These are phyloP conservation scores for Tolypocladium nubicola DNA, from an alignment of 2,329 filamentous ascomycete species.

Conservation along the genomic window DNA sequence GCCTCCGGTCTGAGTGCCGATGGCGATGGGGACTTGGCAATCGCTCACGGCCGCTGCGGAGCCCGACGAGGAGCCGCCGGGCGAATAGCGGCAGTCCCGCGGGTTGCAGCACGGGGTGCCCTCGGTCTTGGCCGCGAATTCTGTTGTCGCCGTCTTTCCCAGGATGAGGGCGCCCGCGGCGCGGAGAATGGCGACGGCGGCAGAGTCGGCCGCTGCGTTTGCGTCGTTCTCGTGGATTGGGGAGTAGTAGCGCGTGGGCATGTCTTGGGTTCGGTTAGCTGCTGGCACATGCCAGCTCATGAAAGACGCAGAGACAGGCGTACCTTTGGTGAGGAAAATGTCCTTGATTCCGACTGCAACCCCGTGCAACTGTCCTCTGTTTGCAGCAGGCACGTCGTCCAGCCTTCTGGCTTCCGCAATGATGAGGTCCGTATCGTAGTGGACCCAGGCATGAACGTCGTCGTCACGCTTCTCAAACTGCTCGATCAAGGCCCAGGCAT, in stretches of 20 bases:
- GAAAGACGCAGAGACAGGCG: background rate
- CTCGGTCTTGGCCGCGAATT: constrained; percentile 47
- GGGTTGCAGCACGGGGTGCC: constrained; percentile 52
- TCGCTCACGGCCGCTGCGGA: constrained; percentile 58
- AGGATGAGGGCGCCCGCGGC: constrained; percentile 45
- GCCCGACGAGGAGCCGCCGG: constrained; percentile 57
- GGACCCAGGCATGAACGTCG: constrained; percentile 39
- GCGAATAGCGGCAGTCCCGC: constrained; percentile 53
- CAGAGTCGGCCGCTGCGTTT: constrained; percentile 38
- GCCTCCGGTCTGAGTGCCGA: constrained; percentile 58
- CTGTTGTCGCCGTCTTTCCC: constrained; percentile 43
- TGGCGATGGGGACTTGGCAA: constrained; percentile 46
- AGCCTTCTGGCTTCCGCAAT: constrained; percentile 37
- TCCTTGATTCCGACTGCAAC: constrained; percentile 50
- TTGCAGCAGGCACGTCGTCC: constrained; percentile 33
- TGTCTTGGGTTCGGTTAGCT: constrained; percentile 23
- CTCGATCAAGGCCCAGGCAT: constrained; percentile 34
- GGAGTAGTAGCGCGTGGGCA: constrained; percentile 48
- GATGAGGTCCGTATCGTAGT: constrained; percentile 33
- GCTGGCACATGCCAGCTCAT: background rate
- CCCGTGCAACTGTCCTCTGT: constrained; percentile 46
- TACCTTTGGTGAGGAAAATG: constrained; percentile 45
- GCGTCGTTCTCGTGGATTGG: constrained; percentile 35
- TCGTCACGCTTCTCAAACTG: constrained; percentile 33
- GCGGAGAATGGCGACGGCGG: constrained; percentile 38